phyloP scores from a whole-genome alignment of 176 grass and related monocot genomes.

The Oryza officinalis region DNA sequence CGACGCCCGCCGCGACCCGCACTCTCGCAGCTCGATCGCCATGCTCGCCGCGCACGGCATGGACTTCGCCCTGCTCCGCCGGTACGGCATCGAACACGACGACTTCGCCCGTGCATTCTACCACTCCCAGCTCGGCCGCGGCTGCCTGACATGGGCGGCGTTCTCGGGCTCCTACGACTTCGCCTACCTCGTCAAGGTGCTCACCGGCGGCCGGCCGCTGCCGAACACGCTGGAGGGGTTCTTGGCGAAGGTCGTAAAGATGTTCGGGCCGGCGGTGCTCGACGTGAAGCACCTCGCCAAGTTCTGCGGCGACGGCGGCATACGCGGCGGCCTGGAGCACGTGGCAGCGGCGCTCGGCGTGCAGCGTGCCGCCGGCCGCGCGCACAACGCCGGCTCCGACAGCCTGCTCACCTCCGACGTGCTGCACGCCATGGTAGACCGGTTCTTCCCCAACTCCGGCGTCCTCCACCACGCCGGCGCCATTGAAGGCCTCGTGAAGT shows the following conservation, averaged over 20 bases:
- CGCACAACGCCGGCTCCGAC: constrained; percentile 48
- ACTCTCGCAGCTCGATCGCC: constrained; percentile 25
- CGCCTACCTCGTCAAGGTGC: constrained; percentile 40
- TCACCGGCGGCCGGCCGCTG: background rate
- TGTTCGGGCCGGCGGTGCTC: constrained; percentile 38
- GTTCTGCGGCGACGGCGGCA: constrained; percentile 1
- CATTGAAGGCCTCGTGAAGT: constrained; percentile 25
- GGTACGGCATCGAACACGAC: background rate
- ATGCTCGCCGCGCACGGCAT: constrained; percentile 46
- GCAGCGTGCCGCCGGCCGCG: constrained; percentile 21
- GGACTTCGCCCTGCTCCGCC: background rate
- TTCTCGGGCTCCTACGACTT: constrained; percentile 56
- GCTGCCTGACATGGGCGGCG: background rate
- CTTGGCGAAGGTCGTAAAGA: background rate
- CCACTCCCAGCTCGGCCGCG: constrained; percentile 9
- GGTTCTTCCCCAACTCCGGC: background rate
- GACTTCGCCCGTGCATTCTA: constrained; percentile 28
- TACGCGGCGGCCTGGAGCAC: constrained; percentile 12
- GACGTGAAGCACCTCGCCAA: constrained; percentile 45
- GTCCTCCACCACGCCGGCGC: constrained; percentile 15
- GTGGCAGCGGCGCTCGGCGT: constrained; percentile 33
- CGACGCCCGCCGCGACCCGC: constrained; percentile 15
- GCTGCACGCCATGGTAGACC: background rate
- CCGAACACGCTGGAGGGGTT: constrained; percentile 38
- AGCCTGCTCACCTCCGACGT: constrained; percentile 51